phyloP scores from a whole-genome alignment of 2,329 filamentous ascomycete species.

The Fusarium xylarioides region DNA sequence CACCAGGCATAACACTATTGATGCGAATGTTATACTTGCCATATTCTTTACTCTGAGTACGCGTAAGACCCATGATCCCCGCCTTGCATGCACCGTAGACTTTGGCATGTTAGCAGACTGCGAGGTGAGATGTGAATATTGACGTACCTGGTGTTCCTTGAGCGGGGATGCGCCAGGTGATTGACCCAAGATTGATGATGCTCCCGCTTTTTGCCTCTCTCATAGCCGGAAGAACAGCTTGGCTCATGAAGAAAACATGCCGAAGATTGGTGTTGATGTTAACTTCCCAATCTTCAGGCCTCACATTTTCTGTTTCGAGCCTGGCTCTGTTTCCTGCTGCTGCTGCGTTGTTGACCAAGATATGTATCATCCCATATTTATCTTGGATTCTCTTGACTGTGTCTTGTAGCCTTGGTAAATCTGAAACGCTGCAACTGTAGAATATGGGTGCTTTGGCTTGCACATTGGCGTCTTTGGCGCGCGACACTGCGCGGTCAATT shows the following conservation, averaged over 20 bases:
- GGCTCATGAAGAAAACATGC: conserved; percentile 71
- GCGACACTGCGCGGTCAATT: conserved; percentile 35
- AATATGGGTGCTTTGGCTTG: conserved; percentile 46
- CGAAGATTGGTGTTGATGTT: conserved; percentile 57
- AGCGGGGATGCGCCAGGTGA: conserved; percentile 56
- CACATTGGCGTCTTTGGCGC: conserved; percentile 16
- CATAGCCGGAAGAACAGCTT: conserved; percentile 74
- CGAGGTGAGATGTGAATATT: fast-evolving
- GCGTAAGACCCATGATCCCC: conserved; percentile 64
- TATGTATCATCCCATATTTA: conserved; percentile 64
- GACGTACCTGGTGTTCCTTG: conserved; percentile 49
- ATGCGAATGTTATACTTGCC: conserved; percentile 57
- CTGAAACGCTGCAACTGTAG: conserved; percentile 54
- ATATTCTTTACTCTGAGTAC: conserved; percentile 64
- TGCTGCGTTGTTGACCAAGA: conserved; percentile 87
- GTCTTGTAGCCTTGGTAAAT: conserved; percentile 46
- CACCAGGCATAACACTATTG: conserved; percentile 60
- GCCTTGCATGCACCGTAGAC: conserved; percentile 63
- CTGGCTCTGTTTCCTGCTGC: conserved; percentile 34
- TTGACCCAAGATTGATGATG: conserved; percentile 64
- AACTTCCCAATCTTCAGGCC: conserved; percentile 52
- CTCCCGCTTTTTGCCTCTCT: conserved; percentile 51
- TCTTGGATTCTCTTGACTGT: conserved; percentile 47
- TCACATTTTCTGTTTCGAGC: conserved; percentile 48
- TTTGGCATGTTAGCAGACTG: background rate